Evolutionary conservation across 192 early-diverging fungal species (phyloP).

Genomic region (Phlyctochytrium planicorne): DNA sequence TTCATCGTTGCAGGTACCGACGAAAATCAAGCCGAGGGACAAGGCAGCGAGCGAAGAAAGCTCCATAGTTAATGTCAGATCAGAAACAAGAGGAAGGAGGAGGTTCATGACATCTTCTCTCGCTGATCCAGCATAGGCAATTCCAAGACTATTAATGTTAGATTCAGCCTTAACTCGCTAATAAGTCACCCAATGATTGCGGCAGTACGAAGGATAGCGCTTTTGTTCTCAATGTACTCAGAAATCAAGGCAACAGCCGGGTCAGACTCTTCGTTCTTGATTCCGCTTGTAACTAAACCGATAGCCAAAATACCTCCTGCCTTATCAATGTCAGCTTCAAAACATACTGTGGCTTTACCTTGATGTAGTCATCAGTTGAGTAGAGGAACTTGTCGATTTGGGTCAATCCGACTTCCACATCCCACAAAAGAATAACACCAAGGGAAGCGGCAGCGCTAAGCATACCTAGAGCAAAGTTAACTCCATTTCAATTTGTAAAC

Average conservation of each 20-base stretch:
- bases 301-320: constrained; percentile 93
- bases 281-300: constrained; percentile 86
- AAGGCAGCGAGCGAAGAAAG: constrained; percentile 85
- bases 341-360: constrained; percentile 31
- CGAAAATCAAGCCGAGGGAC: constrained; percentile 89
- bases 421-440: constrained; percentile 92
- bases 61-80: constrained; percentile 81
- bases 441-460: constrained; percentile 92
- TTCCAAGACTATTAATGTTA: constrained; percentile 64
- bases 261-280: constrained; percentile 82
- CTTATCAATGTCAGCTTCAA: constrained; percentile 26
- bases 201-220: constrained; percentile 63
- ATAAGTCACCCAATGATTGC: constrained; percentile 72
- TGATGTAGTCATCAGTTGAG: constrained; percentile 83
- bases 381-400: constrained; percentile 96
- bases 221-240: constrained; percentile 71
- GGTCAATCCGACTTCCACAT: constrained; percentile 84
- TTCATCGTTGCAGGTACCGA: constrained; percentile 86
- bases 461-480: constrained; percentile 59
- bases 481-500: not conserved
- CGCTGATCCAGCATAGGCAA: constrained; percentile 91
- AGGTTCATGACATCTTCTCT: constrained; percentile 83
- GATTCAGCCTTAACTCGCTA: not conserved
- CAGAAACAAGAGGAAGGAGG: constrained; percentile 77
- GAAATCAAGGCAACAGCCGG: constrained; percentile 85